Evolutionary conservation across 139 green algal genomes (phyloP), one percentile per base, ranked within the genome.

Genomic region (Asterochloris sp.): DNA sequence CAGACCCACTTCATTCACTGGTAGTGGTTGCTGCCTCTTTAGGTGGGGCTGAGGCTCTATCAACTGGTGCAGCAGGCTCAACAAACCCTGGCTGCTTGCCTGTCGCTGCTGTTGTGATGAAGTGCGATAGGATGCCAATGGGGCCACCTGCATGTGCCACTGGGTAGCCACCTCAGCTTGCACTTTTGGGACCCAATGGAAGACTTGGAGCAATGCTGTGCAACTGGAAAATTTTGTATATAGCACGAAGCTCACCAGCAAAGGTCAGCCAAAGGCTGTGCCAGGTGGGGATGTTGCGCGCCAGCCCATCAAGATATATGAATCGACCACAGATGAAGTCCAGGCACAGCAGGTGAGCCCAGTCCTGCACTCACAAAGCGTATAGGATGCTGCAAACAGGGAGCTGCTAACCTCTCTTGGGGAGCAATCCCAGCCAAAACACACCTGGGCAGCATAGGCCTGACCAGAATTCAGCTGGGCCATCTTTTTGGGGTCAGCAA

Each of bases 221-320:
- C 38, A 54, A n/a, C n/a, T n/a, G n/a, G n/a, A n/a, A n/a, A n/a
- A 2, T 54, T 54, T 54, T 2, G 6, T 54, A 10, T 54, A 54
- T 54, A 2, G 4, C 4, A 6, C 4, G 38, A 54, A 6, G 38
- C 13, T 62, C 76, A 11, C 76, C 76, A 54, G 60, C 76, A 80
- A 80, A 80, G 23, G 76, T 80, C 21, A 80, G 67, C 17, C 47
- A 21, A n/a, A 80, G 38, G 60, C 76, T 80, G 38, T 80, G 76
- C 76, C 76, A 80, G 11, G 76, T 80, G 26, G 76, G 76, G 13
- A 80, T 62, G 17, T 80, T 80, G 24, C 68, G 67, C 10, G 67
- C 76, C 16, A 80, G 76, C 15, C 76, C 76, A 80, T 80, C 76
- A 4, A 80, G 61, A 15, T 80, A 80, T 24, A 80, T 80, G 60